phyloP scores from a whole-genome alignment of 225 moss, liverwort and hornwort genomes.

The Physcomitrellopsis africana region DNA sequence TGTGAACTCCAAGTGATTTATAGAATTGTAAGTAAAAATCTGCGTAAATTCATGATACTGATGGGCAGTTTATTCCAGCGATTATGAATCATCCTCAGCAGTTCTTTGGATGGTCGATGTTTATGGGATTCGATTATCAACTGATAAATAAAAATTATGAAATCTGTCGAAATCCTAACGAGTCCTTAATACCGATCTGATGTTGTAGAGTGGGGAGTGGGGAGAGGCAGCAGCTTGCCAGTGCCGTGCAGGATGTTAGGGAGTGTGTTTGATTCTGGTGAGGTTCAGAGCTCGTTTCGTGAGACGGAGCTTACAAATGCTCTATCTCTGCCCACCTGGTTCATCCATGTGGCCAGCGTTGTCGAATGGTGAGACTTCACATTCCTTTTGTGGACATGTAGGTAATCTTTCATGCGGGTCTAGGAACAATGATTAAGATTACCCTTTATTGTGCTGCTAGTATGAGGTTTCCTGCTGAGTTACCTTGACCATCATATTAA shows the following conservation, averaged over 20 bases:
- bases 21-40: too few relatives aligned
- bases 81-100: too few relatives aligned
- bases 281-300: constrained; percentile 50
- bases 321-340: constrained; percentile 85
- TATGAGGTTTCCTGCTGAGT: too few relatives aligned
- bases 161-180: too few relatives aligned
- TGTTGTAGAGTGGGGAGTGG: constrained; percentile 25
- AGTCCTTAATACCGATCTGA: constrained; percentile 15
- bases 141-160: too few relatives aligned
- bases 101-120: too few relatives aligned
- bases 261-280: constrained; percentile 49
- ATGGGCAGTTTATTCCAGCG: too few relatives aligned
- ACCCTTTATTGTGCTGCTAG: too few relatives aligned
- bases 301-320: constrained; percentile 79
- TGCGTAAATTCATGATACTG: too few relatives aligned
- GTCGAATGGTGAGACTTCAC: constrained; percentile 72
- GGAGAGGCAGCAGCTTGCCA: constrained; percentile 43
- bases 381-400: not conserved
- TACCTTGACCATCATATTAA: too few relatives aligned
- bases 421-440: too few relatives aligned
- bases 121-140: too few relatives aligned
- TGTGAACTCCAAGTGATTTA: not conserved
- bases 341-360: constrained; percentile 91
- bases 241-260: constrained; percentile 53
- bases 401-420: not conserved